These are phyloP conservation scores for Tuber borchii DNA, from an alignment of 495 filamentous ascomycete genomes.

Conservation along the genomic window DNA sequence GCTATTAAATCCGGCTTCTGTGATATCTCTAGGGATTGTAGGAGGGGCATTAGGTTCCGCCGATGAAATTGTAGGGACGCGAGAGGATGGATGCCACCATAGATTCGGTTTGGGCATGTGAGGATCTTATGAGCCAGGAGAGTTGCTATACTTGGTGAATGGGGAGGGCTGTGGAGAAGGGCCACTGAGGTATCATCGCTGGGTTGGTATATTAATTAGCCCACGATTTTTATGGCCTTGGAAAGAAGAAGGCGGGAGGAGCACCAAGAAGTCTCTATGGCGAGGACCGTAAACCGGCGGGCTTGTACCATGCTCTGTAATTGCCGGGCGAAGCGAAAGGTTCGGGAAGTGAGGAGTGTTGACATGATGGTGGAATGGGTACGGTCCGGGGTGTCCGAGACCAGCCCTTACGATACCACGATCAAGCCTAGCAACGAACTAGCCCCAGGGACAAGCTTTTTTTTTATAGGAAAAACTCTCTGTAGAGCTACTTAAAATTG, in stretches of 20 bases:
- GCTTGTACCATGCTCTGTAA: not conserved
- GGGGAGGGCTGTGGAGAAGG: slow-evolving; percentile 57
- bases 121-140: slow-evolving; percentile 77
- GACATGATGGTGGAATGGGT: not conserved
- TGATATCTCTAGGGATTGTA: slow-evolving; percentile 50
- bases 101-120: slow-evolving; percentile 65
- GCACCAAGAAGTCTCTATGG: slow-evolving; percentile 87
- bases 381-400: not conserved
- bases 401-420: not conserved
- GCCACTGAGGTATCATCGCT: slow-evolving; percentile 94
- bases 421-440: not conserved
- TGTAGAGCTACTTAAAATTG: not conserved
- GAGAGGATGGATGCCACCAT: slow-evolving; percentile 72
- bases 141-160: slow-evolving; percentile 44
- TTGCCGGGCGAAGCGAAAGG: not conserved
- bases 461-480: not conserved
- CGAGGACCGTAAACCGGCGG: slow-evolving; percentile 49
- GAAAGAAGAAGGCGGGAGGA: not conserved
- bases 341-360: not conserved
- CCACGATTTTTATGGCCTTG: not conserved
- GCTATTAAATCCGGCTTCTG: slow-evolving; percentile 70
- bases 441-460: not conserved
- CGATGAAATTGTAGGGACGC: slow-evolving; percentile 67
- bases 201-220: slow-evolving; percentile 20
- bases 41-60: slow-evolving; percentile 56